These are phyloP conservation scores for Podospora appendiculata DNA, from an alignment of 495 filamentous ascomycete species.

Conservation along the genomic window DNA sequence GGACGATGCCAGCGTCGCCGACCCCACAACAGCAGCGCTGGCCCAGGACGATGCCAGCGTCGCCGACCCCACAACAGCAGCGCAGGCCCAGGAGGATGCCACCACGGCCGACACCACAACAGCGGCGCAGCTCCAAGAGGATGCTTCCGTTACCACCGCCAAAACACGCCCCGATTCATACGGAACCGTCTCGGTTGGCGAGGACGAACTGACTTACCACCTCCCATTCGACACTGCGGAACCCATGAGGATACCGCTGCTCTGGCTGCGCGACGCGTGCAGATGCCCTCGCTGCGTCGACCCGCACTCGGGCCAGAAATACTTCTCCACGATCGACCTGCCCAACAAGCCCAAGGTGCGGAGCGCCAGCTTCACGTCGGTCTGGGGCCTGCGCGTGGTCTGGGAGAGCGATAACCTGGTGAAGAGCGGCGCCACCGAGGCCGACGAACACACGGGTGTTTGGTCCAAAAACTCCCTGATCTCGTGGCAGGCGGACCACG, in stretches of 20 bases:
- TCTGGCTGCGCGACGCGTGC: slow-evolving; percentile 74
- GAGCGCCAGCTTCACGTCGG: slow-evolving; percentile 16
- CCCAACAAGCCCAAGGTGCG: slow-evolving; percentile 41
- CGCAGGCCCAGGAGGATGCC: no score
- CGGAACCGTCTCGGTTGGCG: no score
- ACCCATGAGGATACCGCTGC: background rate
- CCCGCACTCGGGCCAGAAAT: slow-evolving; percentile 72
- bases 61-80: no score
- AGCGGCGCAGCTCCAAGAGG: no score
- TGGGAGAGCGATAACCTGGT: slow-evolving; percentile 40
- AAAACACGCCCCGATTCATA: no score
- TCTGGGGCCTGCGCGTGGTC: slow-evolving; percentile 42
- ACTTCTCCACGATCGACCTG: slow-evolving; percentile 67
- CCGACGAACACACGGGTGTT: slow-evolving; percentile 10
- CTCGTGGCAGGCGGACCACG: background rate
- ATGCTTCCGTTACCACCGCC: no score
- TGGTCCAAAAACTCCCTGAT: slow-evolving; percentile 5
- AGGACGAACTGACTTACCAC: no score
- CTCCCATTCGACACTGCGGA: no score
- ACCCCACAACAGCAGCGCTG: no score
- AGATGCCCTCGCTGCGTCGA: slow-evolving; percentile 65
- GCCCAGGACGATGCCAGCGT: no score
- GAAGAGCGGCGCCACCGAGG: slow-evolving; percentile 9
- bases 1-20: no score
- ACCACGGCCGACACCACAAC: no score